A percentile compares a stretch with the other conserved stretches of the same genome.
Conservation (phyloP, 768 basidiomycete genomes). For the Rhizopogon vulgaris region DNA sequence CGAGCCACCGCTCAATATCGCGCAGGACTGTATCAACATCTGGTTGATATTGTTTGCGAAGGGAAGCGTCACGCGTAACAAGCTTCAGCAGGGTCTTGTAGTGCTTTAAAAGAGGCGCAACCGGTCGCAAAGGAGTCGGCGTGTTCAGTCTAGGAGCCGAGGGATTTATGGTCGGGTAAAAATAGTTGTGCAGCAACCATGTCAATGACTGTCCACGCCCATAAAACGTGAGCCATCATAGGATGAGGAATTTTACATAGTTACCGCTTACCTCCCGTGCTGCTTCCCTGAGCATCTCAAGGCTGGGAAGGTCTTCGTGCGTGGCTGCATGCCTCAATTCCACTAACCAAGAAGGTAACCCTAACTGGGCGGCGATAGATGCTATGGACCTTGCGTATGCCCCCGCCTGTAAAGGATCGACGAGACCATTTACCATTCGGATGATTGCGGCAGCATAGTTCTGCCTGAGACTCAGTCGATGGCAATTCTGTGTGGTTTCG, state of each 20-base stretch:
- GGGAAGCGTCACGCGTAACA: slow-evolving; percentile 57
- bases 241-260: background rate
- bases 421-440: slow-evolving; percentile 89
- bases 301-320: slow-evolving; percentile 88
- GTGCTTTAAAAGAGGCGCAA: slow-evolving; percentile 61
- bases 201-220: slow-evolving; percentile 51
- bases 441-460: slow-evolving; percentile 78
- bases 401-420: slow-evolving; percentile 89
- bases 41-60: slow-evolving; percentile 42
- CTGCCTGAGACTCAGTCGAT: slow-evolving; percentile 57
- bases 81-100: slow-evolving; percentile 70
- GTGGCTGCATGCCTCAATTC: slow-evolving; percentile 93
- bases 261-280: slow-evolving; percentile 53
- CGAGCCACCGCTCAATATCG: slow-evolving; percentile 73
- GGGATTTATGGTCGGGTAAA: slow-evolving; percentile 67
- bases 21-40: slow-evolving; percentile 46
- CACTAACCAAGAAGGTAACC: slow-evolving; percentile 83
- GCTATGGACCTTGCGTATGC: slow-evolving; percentile 88
- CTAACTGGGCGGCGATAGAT: slow-evolving; percentile 79
- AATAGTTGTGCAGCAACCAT: slow-evolving; percentile 85
- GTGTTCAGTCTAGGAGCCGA: slow-evolving; percentile 29
- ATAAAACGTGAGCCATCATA: slow-evolving; percentile 4
- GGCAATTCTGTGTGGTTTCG: slow-evolving; percentile 14
- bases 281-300: slow-evolving; percentile 73
- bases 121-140: slow-evolving; percentile 39